A percentile compares a stretch with the other conserved stretches of the same genome.
These are phyloP conservation scores for Pyrenula massariospora DNA, from an alignment of 495 filamentous ascomycete genomes.

Conservation along the genomic window DNA sequence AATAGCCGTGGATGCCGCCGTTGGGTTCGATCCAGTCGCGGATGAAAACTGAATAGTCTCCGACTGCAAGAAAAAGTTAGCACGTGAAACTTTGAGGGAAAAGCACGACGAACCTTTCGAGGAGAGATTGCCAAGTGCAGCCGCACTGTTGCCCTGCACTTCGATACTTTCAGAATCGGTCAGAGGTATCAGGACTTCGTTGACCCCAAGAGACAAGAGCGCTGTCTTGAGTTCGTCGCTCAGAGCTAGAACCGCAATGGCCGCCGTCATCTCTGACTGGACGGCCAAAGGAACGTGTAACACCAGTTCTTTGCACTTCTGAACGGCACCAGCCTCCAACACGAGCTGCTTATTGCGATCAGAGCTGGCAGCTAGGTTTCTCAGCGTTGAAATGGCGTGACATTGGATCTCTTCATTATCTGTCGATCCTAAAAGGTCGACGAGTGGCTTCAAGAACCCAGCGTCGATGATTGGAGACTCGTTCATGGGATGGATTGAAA, in stretches of 20 bases:
- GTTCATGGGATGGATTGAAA: constrained; percentile 96
- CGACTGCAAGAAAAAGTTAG: constrained; percentile 48
- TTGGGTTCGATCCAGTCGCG: constrained; percentile 86
- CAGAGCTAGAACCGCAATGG: constrained; percentile 91
- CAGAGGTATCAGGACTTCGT: constrained; percentile 90
- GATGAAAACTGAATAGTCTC: constrained; percentile 92
- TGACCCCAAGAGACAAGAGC: constrained; percentile 84
- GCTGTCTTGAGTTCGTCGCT: constrained; percentile 93
- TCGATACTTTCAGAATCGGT: constrained; percentile 93
- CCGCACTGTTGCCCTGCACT: constrained; percentile 96
- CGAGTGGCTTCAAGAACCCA: constrained; percentile 84
- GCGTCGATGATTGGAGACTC: constrained; percentile 99
- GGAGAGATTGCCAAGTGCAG: constrained; percentile 87
- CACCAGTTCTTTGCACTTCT: constrained; percentile 96
- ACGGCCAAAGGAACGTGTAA: constrained; percentile 87
- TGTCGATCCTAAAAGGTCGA: constrained; percentile 85
- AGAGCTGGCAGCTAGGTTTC: constrained; percentile 91
- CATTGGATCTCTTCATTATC: constrained; percentile 99
- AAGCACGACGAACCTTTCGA: constrained; percentile 63
- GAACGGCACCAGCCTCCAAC: constrained; percentile 88
- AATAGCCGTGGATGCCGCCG: constrained; percentile 90
- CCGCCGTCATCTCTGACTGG: constrained; percentile 98
- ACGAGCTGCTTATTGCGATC: constrained; percentile 96
- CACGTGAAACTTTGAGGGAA: not conserved
- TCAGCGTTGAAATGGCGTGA: constrained; percentile 92